Conservation (phyloP, 1,139 yeast genomes). For the Scheffersomyces insectosa region DNA sequence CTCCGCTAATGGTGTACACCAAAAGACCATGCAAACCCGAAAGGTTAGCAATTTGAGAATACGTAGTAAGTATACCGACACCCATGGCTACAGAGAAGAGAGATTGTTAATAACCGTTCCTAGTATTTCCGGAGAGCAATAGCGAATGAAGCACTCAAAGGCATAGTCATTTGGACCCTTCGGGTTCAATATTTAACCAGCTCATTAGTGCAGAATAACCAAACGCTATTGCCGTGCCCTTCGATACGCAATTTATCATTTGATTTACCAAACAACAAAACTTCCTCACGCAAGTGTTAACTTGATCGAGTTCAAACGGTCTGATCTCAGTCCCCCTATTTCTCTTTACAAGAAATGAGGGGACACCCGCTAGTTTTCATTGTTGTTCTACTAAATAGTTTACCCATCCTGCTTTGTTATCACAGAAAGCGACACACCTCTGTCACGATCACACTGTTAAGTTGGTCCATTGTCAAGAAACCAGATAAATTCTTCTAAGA, state of each 20-base stretch:
- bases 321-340: slow-evolving; percentile 59
- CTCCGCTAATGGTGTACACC: slow-evolving; percentile 79
- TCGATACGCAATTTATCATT: background rate
- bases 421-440: no score
- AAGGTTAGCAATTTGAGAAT: slow-evolving; percentile 80
- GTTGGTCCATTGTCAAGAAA: slow-evolving; percentile 8
- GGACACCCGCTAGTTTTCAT: slow-evolving; percentile 52
- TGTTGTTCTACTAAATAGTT: background rate
- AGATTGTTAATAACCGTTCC: slow-evolving; percentile 11
- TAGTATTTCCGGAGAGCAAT: background rate
- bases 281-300: slow-evolving; percentile 87
- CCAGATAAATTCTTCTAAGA: slow-evolving; percentile 2
- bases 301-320: slow-evolving; percentile 90
- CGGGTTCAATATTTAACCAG: no score
- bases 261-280: slow-evolving; percentile 14
- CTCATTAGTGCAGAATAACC: no score
- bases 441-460: background rate
- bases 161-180: no score
- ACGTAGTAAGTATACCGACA: slow-evolving; percentile 83
- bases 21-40: slow-evolving; percentile 87
- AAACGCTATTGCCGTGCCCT: no score
- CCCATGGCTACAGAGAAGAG: slow-evolving; percentile 65
- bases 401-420: no score
- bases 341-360: slow-evolving; percentile 15
- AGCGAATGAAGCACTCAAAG: no score